A percentile compares a stretch with the other conserved stretches of the same genome.
Conservation (phyloP, 495 filamentous ascomycete species). For the Tuber indicum region DNA sequence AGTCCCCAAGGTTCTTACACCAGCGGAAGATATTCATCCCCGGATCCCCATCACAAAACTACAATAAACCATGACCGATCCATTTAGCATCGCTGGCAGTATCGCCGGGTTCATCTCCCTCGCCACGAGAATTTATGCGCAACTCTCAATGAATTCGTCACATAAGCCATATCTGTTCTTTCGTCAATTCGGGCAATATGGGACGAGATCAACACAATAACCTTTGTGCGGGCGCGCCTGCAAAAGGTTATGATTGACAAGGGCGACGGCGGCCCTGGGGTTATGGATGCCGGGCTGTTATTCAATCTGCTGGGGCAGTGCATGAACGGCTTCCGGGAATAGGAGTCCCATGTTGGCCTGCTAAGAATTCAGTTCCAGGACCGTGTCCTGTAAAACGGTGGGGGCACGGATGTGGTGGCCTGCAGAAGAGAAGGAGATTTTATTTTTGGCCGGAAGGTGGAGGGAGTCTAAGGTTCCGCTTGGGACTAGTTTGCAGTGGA, state of each 20-base stretch:
- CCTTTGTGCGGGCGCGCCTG: not conserved
- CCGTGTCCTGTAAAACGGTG: not conserved
- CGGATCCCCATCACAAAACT: not conserved
- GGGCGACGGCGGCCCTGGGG: not conserved
- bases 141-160: not conserved
- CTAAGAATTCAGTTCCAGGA: not conserved
- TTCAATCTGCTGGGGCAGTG: not conserved
- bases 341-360: not conserved
- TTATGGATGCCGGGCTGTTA: not conserved
- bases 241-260: not conserved
- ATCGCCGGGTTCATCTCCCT: not conserved
- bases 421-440: not conserved
- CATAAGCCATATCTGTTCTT: not conserved
- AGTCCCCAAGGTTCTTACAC: not conserved
- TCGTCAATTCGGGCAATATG: not conserved
- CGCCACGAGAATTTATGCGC: not conserved
- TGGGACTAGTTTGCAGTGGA: not conserved
- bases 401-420: not conserved
- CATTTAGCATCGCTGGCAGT: not conserved
- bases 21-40: not conserved
- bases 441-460: not conserved
- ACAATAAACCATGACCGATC: not conserved
- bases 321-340: not conserved
- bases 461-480: not conserved
- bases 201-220: not conserved